Conservation (phyloP, 208 protist genomes). For the Trypanosoma melophagium region DNA sequence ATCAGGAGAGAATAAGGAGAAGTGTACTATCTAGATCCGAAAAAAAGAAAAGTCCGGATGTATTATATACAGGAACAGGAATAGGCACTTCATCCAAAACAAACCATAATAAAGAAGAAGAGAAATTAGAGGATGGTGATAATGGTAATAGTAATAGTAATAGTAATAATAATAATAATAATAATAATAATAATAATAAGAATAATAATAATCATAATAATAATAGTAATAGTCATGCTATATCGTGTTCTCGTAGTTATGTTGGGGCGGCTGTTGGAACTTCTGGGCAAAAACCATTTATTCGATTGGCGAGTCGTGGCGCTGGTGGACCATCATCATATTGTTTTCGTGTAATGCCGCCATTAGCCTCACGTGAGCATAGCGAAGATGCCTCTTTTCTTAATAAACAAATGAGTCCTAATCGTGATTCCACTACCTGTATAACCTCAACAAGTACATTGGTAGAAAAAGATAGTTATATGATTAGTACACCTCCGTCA, state of each 20-base stretch:
- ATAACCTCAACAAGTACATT: too few relatives aligned
- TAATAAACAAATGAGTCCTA: too few relatives aligned
- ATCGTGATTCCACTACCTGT: too few relatives aligned
- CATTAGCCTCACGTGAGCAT: background rate
- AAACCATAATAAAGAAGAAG: background rate
- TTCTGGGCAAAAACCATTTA: constrained; percentile 33
- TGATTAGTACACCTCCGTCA: too few relatives aligned
- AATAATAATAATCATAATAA: too few relatives aligned
- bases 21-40: too few relatives aligned
- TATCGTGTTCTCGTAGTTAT: background rate
- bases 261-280: constrained; percentile 25
- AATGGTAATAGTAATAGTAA: background rate
- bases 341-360: constrained; percentile 8
- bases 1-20: too few relatives aligned
- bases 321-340: too few relatives aligned
- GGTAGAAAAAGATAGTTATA: too few relatives aligned
- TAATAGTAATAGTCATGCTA: background rate
- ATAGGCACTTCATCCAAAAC: background rate
- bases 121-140: background rate
- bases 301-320: constrained; percentile 3
- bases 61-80: too few relatives aligned
- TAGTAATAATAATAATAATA: constrained; percentile 8
- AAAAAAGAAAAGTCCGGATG: too few relatives aligned
- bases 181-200: background rate
- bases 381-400: background rate